Conservation (phyloP, 2,329 filamentous ascomycete genomes). For the Aspergillus sp. region DNA sequence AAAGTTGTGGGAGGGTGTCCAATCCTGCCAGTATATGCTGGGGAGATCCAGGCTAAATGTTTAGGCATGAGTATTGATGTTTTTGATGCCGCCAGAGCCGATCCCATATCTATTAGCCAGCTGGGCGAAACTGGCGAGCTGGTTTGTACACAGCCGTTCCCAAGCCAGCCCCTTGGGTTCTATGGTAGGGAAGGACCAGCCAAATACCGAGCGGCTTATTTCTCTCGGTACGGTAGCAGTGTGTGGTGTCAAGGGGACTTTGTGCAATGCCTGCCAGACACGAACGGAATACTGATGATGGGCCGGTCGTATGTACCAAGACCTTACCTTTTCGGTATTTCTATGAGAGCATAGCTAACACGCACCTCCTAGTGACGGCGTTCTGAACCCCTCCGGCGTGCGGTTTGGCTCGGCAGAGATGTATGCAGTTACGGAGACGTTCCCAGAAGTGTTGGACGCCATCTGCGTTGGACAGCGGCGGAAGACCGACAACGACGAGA, state of each 20-base stretch:
- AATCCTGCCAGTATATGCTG: slow-evolving; percentile 62
- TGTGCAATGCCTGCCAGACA: slow-evolving; percentile 67
- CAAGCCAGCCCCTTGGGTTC: slow-evolving; percentile 70
- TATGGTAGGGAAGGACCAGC: slow-evolving; percentile 54
- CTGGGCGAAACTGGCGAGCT: slow-evolving; percentile 73
- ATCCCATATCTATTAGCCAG: slow-evolving; percentile 45
- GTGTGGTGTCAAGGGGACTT: slow-evolving; percentile 87
- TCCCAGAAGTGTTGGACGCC: slow-evolving; percentile 59
- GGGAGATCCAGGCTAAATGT: slow-evolving; percentile 53
- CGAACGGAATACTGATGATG: slow-evolving; percentile 29
- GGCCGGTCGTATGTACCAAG: neutral
- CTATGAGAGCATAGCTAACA: neutral
- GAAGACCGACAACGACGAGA: slow-evolving; percentile 57
- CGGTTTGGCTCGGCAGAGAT: slow-evolving; percentile 80
- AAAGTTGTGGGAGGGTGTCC: slow-evolving; percentile 56
- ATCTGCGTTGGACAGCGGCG: slow-evolving; percentile 76
- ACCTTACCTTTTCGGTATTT: neutral
- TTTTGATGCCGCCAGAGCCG: slow-evolving; percentile 57
- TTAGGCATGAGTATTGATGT: slow-evolving; percentile 57
- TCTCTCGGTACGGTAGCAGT: slow-evolving; percentile 32
- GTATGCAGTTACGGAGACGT: slow-evolving; percentile 62
- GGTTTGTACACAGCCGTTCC: slow-evolving; percentile 69
- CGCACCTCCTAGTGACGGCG: slow-evolving; percentile 56
- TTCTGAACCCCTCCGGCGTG: slow-evolving; percentile 76
- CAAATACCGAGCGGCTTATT: slow-evolving; percentile 49